Percentiles rank a stretch among this genome's conserved stretches.
Evolutionary conservation across 345 rosid species (phyloP).

Genomic region (Excoecaria agallocha): DNA sequence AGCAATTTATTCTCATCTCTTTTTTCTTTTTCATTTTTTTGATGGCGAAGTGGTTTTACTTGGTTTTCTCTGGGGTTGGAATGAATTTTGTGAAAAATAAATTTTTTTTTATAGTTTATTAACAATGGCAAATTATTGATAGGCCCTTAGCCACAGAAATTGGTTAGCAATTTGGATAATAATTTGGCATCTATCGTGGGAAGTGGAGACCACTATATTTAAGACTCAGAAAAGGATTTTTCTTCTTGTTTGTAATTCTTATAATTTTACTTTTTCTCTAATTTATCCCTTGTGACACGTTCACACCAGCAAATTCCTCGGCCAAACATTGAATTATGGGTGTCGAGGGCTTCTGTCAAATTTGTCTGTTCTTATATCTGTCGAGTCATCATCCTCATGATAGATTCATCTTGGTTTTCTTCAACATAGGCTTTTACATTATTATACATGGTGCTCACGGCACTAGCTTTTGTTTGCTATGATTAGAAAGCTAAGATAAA

Average conservation of each 20-base stretch:
- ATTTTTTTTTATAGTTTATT: too few relatives aligned
- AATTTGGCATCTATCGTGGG: slow-evolving; percentile 21
- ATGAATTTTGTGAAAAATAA: too few relatives aligned
- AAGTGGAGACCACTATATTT: slow-evolving; percentile 23
- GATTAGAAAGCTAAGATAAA: not conserved
- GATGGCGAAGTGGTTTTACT: not conserved
- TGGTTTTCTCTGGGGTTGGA: not conserved
- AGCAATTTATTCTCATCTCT: not conserved
- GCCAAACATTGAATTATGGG: slow-evolving; percentile 8
- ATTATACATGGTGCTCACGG: not conserved
- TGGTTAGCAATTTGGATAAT: slow-evolving; percentile 21
- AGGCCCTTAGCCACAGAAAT: slow-evolving; percentile 22
- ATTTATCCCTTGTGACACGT: slow-evolving; percentile 6
- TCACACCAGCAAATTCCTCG: slow-evolving; percentile 30
- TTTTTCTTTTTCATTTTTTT: not conserved
- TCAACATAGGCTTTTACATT: not conserved
- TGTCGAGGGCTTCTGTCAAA: not conserved
- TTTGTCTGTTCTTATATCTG: slow-evolving; percentile 9
- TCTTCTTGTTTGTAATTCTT: too few relatives aligned
- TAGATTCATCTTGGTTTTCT: not conserved
- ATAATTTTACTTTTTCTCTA: too few relatives aligned
- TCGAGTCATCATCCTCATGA: slow-evolving; percentile 15
- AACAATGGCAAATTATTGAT: not conserved
- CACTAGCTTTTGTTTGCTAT: not conserved
- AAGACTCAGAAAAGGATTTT: slow-evolving; percentile 1